Percentiles rank a stretch among this genome's conserved stretches.
Conservation (phyloP, 1,284 basidiomycete genomes). For the Hemileccinum hortonii region DNA sequence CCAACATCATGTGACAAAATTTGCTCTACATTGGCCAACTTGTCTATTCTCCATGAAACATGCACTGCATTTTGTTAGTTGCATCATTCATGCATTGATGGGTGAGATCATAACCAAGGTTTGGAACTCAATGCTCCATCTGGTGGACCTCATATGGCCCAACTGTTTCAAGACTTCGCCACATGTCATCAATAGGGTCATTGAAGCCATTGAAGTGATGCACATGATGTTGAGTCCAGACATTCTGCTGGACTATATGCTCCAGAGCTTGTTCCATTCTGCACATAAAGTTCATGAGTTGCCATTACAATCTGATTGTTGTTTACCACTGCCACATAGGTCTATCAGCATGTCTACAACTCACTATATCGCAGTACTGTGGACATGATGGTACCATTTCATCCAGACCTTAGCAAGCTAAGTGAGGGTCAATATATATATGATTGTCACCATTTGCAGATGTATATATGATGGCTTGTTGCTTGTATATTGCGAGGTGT, state of each 20-base stretch:
- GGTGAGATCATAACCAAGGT: conserved; percentile 4
- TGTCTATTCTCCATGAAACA: conserved; percentile 9
- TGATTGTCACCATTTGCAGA: conserved; percentile 80
- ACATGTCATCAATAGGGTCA: conserved; percentile 96
- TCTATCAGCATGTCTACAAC: conserved; percentile 93
- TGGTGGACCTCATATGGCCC: conserved; percentile 99
- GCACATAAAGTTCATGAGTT: conserved; percentile 92
- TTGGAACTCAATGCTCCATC: conserved; percentile 94
- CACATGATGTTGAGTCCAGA: conserved; percentile 94
- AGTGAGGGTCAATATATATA: conserved; percentile 88
- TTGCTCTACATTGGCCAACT: conserved; percentile 12
- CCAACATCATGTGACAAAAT: conserved; percentile 18
- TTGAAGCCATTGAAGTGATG: conserved; percentile 98
- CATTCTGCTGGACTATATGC: conserved; percentile 83
- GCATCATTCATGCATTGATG: background rate
- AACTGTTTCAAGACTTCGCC: conserved; percentile 99
- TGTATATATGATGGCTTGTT: conserved; percentile 57
- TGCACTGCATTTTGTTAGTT: conserved; percentile 20
- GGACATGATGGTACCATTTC: conserved; percentile 93
- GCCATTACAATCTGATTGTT: background rate
- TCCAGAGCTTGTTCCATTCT: conserved; percentile 95
- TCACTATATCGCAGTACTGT: conserved; percentile 84
- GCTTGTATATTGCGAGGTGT: conserved; percentile 2
- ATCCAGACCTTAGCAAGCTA: conserved; percentile 84
- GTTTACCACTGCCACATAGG: conserved; percentile 28